Percentiles rank a stretch among this genome's conserved stretches.
These are phyloP conservation scores for Cynanchum wilfordii DNA, from an alignment of 257 asterid species.

Conservation along the genomic window DNA sequence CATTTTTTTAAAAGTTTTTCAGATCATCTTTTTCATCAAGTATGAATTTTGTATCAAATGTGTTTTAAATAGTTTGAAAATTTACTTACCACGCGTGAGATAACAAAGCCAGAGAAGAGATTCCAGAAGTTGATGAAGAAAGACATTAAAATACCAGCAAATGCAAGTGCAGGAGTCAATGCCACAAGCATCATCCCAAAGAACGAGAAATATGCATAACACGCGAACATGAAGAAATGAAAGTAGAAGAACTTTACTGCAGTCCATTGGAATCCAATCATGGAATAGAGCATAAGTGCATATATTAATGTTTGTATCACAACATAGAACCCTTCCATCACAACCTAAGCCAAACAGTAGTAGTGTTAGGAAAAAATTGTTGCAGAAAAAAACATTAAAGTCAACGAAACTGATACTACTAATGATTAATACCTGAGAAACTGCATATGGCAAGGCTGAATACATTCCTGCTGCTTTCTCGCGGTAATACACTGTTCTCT, in stretches of 20 bases:
- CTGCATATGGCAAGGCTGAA: constrained; percentile 75
- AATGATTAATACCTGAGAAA: constrained; percentile 47
- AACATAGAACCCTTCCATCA: constrained; percentile 66
- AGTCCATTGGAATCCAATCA: constrained; percentile 75
- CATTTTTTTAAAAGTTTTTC: no score
- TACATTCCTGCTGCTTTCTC: constrained; percentile 92
- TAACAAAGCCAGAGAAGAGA: constrained; percentile 75
- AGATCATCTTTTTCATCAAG: background rate
- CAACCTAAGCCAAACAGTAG: constrained; percentile 27
- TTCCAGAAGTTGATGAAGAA: constrained; percentile 85
- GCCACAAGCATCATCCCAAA: constrained; percentile 89
- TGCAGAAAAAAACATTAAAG: no score
- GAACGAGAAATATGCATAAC: constrained; percentile 74
- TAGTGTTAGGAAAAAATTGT: no score
- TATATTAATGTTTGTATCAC: constrained; percentile 56
- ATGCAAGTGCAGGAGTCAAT: constrained; percentile 61
- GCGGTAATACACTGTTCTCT: constrained; percentile 75
- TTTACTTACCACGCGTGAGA: constrained; percentile 65
- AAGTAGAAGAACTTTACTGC: constrained; percentile 57
- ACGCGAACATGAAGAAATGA: constrained; percentile 76
- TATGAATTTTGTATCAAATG: background rate
- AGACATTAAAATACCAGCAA: constrained; percentile 74
- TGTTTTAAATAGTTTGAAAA: background rate
- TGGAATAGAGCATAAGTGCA: constrained; percentile 54
- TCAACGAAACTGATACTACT: no score